These are phyloP conservation scores for Prunus mume DNA, from an alignment of 306 rosid species.

Conservation along the genomic window DNA sequence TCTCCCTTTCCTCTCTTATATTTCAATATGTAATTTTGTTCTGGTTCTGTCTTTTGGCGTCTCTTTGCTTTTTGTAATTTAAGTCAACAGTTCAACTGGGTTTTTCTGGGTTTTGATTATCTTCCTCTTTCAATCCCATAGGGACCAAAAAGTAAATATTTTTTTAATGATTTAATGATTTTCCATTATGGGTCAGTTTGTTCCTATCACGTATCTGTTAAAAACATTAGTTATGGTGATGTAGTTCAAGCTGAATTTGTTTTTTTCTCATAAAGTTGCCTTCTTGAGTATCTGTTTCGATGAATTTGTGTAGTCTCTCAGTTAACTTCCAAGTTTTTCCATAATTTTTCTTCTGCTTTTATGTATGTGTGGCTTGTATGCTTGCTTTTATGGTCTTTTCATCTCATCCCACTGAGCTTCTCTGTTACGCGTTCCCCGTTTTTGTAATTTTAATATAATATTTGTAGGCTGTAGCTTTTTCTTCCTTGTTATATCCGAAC, in stretches of 20 bases:
- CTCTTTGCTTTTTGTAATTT: background rate
- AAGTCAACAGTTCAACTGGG: constrained; percentile 1
- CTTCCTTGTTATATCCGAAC: background rate
- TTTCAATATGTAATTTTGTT: background rate
- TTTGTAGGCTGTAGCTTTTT: background rate
- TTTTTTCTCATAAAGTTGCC: background rate
- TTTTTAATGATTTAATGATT: background rate
- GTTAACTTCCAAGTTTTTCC: background rate
- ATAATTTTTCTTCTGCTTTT: background rate
- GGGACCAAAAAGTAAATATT: background rate
- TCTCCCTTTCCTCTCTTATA: background rate
- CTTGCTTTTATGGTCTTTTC: background rate
- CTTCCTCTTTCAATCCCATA: background rate
- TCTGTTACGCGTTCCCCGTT: background rate
- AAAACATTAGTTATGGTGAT: background rate
- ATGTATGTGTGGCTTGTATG: background rate
- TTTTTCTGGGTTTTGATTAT: constrained; percentile 2
- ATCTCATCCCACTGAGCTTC: background rate
- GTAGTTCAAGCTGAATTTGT: background rate
- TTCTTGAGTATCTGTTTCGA: background rate
- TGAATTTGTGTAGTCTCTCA: background rate
- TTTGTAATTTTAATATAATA: background rate
- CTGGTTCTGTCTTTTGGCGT: background rate
- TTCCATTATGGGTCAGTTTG: background rate
- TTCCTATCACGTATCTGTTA: background rate